These are phyloP conservation scores for Rhinocladiella similis DNA, from an alignment of 2,329 filamentous ascomycete species.

Conservation along the genomic window DNA sequence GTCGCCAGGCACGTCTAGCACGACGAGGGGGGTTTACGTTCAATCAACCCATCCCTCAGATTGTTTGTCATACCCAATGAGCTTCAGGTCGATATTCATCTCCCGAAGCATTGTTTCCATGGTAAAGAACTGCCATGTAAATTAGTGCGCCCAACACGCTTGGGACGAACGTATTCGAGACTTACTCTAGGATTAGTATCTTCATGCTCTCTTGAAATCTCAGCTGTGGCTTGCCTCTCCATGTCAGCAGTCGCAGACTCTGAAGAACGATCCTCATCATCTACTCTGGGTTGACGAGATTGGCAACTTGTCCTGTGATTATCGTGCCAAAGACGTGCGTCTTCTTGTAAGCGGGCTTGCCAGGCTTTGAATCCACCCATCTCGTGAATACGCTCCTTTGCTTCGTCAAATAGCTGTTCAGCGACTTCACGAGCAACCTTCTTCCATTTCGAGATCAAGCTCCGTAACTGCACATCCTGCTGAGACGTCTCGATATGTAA, in stretches of 20 bases:
- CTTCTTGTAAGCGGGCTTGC: slow-evolving; percentile 50
- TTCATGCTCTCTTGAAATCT: slow-evolving; percentile 34
- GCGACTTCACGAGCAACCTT: slow-evolving; percentile 61
- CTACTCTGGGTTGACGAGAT: slow-evolving; percentile 13
- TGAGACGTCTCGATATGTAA: slow-evolving; percentile 47
- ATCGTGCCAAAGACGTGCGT: slow-evolving; percentile 32
- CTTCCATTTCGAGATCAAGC: slow-evolving; percentile 62
- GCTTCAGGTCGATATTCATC: slow-evolving; percentile 61
- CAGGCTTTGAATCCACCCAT: slow-evolving; percentile 65
- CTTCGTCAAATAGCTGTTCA: slow-evolving; percentile 64
- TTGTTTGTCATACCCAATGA: slow-evolving; percentile 64
- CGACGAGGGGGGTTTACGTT: slow-evolving; percentile 22
- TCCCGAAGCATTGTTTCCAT: slow-evolving; percentile 70
- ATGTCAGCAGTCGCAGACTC: slow-evolving; percentile 38
- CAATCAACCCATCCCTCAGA: slow-evolving; percentile 59
- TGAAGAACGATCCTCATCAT: slow-evolving; percentile 31
- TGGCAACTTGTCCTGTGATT: slow-evolving; percentile 38
- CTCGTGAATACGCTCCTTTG: slow-evolving; percentile 60
- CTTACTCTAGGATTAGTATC: slow-evolving; percentile 29
- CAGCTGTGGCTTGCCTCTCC: slow-evolving; percentile 37
- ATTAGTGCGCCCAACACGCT: slow-evolving; percentile 22
- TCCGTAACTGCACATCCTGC: slow-evolving; percentile 57
- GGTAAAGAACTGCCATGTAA: slow-evolving; percentile 56
- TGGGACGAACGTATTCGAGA: slow-evolving; percentile 18
- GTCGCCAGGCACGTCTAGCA: too few relatives aligned